These are phyloP conservation scores for Macrolepiota dolichaula DNA, from an alignment of 768 basidiomycete species.

Conservation along the genomic window DNA sequence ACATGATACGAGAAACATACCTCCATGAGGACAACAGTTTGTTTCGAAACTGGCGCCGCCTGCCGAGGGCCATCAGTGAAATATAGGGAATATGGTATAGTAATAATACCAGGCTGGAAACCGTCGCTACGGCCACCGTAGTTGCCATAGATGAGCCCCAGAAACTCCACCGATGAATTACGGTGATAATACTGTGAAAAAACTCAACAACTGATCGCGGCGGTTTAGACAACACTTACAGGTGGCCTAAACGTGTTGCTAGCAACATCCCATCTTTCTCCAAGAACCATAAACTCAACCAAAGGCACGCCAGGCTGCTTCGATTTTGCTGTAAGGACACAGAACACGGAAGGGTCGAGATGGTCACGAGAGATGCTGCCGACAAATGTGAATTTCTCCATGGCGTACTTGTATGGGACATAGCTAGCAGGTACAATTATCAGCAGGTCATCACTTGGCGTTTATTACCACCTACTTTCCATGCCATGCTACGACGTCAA, in stretches of 20 bases:
- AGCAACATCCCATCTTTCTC: slow-evolving; percentile 63
- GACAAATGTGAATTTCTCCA: slow-evolving; percentile 61
- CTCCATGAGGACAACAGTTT: slow-evolving; percentile 64
- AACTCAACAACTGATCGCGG: background rate
- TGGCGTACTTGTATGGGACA: slow-evolving; percentile 63
- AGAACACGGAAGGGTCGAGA: slow-evolving; percentile 68
- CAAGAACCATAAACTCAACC: slow-evolving; percentile 63
- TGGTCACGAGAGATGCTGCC: slow-evolving; percentile 70
- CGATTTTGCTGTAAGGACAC: slow-evolving; percentile 63
- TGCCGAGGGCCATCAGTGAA: slow-evolving; percentile 6
- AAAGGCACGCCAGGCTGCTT: slow-evolving; percentile 56
- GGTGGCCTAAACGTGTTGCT: slow-evolving; percentile 57
- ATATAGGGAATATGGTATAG: background rate
- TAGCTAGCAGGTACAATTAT: slow-evolving; percentile 35
- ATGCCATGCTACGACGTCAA: slow-evolving; percentile 72
- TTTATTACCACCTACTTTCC: slow-evolving; percentile 45
- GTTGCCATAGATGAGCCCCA: slow-evolving; percentile 58
- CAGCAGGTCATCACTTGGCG: background rate
- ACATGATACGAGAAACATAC: slow-evolving; percentile 24
- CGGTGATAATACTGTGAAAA: slow-evolving; percentile 55
- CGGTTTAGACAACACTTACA: slow-evolving; percentile 25
- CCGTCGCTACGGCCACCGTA: slow-evolving; percentile 63
- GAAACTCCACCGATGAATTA: slow-evolving; percentile 59
- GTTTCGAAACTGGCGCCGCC: slow-evolving; percentile 58
- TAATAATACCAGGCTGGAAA: slow-evolving; percentile 48